Conservation (phyloP, 768 basidiomycete species). For the Boletus sensibilis region DNA sequence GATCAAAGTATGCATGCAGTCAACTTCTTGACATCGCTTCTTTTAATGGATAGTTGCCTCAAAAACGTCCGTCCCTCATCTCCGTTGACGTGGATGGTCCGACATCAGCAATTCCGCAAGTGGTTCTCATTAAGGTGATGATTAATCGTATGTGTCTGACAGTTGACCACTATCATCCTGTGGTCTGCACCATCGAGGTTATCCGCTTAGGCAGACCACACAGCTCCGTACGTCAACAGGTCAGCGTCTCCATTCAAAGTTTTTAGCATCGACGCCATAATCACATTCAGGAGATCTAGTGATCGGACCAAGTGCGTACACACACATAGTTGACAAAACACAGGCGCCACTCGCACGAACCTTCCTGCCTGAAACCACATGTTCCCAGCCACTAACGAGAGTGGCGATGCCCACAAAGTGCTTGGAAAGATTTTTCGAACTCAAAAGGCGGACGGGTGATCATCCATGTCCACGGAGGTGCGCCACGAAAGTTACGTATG, state of each 20-base stretch:
- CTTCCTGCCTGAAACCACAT: slow-evolving; percentile 25
- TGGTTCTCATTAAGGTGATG: not conserved
- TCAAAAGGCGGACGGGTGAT: not conserved
- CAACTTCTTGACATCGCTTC: slow-evolving; percentile 13
- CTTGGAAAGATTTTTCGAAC: not conserved
- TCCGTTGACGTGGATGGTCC: slow-evolving; percentile 16
- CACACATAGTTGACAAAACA: slow-evolving; percentile 2
- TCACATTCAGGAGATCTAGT: slow-evolving; percentile 1
- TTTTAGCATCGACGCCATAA: slow-evolving; percentile 11
- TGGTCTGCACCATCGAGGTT: not conserved
- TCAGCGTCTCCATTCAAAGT: slow-evolving; percentile 4
- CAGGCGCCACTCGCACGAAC: slow-evolving; percentile 18
- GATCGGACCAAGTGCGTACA: slow-evolving; percentile 3
- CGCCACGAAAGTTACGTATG: slow-evolving; percentile 24
- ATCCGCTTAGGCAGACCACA: not conserved
- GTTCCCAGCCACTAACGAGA: slow-evolving; percentile 16
- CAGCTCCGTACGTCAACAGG: slow-evolving; percentile 1
- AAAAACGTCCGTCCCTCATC: slow-evolving; percentile 17
- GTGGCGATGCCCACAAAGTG: slow-evolving; percentile 21
- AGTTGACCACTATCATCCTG: not conserved
- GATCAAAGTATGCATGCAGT: slow-evolving; percentile 14
- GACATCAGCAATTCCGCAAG: not conserved
- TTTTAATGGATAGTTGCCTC: slow-evolving; percentile 16
- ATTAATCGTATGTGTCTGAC: not conserved
- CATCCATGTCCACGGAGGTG: slow-evolving; percentile 16